These are phyloP conservation scores for Acacia melanoxylon DNA, from an alignment of 306 rosid species.

Conservation along the genomic window DNA sequence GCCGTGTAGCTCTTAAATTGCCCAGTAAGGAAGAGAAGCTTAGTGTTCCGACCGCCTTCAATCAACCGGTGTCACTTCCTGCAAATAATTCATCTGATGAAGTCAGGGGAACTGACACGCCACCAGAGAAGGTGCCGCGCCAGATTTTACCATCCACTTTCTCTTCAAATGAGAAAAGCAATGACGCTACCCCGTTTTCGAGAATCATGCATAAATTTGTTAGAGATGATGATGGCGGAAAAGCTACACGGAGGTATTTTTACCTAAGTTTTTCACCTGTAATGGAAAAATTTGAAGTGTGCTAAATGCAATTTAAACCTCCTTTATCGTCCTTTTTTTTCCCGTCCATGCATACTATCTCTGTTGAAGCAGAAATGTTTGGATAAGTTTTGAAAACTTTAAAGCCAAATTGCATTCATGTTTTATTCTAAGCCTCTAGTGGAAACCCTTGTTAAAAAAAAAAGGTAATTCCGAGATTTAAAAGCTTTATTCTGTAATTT, in stretches of 20 bases:
- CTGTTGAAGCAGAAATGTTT: background rate
- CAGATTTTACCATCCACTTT: conserved; percentile 51
- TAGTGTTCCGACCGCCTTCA: conserved; percentile 10
- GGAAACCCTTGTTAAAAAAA: background rate
- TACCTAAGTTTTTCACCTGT: background rate
- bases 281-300: background rate
- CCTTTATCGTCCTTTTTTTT: background rate
- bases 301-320: background rate
- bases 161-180: conserved; percentile 27
- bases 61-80: conserved; percentile 18
- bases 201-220: conserved; percentile 85
- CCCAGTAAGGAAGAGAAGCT: conserved; percentile 26
- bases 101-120: conserved; percentile 85
- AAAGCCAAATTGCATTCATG: background rate
- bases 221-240: conserved; percentile 49
- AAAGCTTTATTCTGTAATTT: background rate
- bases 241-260: conserved; percentile 47
- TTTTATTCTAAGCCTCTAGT: background rate
- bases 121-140: conserved; percentile 94
- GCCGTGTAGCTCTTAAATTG: conserved; percentile 28
- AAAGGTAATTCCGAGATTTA: background rate
- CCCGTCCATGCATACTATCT: background rate
- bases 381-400: background rate
- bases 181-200: conserved; percentile 58
- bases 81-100: conserved; percentile 38